A percentile compares a stretch with the other conserved stretches of the same genome.
Evolutionary conservation across 2,329 filamentous ascomycete genomes (phyloP).

Genomic region (Lachnellula hyalina): DNA sequence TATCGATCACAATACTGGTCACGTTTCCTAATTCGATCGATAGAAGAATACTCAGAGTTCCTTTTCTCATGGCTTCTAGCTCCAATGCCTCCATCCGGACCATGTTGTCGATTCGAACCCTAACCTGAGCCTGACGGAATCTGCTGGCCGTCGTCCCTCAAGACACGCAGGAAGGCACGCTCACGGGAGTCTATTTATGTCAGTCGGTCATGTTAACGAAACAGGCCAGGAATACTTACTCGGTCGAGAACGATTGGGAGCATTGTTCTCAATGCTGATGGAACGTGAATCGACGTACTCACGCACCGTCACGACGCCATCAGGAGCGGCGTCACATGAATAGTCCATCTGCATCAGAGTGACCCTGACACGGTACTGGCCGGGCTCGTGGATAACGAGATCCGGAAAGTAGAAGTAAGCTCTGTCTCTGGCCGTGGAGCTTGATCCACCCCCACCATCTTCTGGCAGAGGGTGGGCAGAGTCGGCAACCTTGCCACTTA

Average conservation of each 20-base stretch:
- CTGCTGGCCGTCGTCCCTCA: conserved; percentile 26
- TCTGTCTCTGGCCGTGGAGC: conserved; percentile 14
- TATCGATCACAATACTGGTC: too few species aligned
- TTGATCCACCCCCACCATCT: conserved; percentile 3
- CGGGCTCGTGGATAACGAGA: conserved; percentile 25
- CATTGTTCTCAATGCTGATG: conserved; percentile 22
- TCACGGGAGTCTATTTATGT: conserved; percentile 23
- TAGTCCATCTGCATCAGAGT: conserved; percentile 29
- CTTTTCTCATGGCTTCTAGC: too few species aligned
- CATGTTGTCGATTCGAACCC: not conserved
- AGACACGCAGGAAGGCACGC: conserved; percentile 23
- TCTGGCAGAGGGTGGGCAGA: conserved; percentile 27
- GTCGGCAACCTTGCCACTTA: conserved; percentile 25
- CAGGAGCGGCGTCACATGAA: conserved; percentile 15
- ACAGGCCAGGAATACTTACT: conserved; percentile 18
- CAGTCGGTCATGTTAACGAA: conserved; percentile 2
- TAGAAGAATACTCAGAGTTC: not conserved
- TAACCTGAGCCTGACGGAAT: conserved; percentile 12
- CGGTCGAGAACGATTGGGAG: conserved; percentile 16
- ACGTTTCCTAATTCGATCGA: not conserved
- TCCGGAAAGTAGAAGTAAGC: conserved; percentile 30
- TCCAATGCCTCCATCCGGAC: not conserved
- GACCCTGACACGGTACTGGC: conserved; percentile 26
- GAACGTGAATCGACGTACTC: conserved; percentile 27
- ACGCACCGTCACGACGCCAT: conserved; percentile 19